phyloP scores from a whole-genome alignment of 768 basidiomycete genomes.

The Chiua virens region DNA sequence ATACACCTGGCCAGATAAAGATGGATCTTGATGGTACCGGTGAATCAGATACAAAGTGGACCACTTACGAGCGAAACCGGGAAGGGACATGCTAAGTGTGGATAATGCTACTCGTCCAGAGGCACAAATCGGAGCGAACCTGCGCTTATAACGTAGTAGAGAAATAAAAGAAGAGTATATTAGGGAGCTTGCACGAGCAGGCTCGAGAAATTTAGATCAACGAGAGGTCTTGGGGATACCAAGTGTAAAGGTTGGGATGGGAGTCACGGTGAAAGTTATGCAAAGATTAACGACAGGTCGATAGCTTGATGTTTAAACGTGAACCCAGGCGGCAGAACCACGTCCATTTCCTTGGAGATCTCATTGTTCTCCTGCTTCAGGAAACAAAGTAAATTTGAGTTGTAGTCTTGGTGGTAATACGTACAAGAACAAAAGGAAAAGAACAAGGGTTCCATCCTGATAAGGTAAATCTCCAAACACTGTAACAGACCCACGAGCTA shows the following conservation, averaged over 20 bases:
- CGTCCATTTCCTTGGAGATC: conserved; percentile 24
- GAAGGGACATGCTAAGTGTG: conserved; percentile 20
- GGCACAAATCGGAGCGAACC: conserved; percentile 13
- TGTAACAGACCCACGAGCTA: background rate
- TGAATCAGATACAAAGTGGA: too few species aligned
- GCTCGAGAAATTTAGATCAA: conserved; percentile 5
- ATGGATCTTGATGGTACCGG: background rate
- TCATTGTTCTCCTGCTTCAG: conserved; percentile 24
- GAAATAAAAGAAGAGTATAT: conserved; percentile 3
- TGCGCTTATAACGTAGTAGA: conserved; percentile 19
- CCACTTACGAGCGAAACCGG: conserved; percentile 30
- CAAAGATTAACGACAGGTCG: background rate
- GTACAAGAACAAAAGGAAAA: conserved; percentile 22
- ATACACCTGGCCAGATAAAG: conserved; percentile 40
- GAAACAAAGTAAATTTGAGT: conserved; percentile 4
- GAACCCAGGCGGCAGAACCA: background rate
- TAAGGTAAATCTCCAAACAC: conserved; percentile 19
- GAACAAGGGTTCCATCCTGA: conserved; percentile 10
- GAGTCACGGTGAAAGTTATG: background rate
- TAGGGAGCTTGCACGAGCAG: conserved; percentile 29
- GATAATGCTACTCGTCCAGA: background rate
- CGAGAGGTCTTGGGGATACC: background rate
- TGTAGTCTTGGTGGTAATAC: conserved; percentile 4
- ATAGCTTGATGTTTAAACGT: conserved; percentile 1
- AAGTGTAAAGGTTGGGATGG: background rate